Base-by-base conservation (phyloP, 225 moss, liverwort and hornwort species). In the Antitrichia curtipendula region DNA sequence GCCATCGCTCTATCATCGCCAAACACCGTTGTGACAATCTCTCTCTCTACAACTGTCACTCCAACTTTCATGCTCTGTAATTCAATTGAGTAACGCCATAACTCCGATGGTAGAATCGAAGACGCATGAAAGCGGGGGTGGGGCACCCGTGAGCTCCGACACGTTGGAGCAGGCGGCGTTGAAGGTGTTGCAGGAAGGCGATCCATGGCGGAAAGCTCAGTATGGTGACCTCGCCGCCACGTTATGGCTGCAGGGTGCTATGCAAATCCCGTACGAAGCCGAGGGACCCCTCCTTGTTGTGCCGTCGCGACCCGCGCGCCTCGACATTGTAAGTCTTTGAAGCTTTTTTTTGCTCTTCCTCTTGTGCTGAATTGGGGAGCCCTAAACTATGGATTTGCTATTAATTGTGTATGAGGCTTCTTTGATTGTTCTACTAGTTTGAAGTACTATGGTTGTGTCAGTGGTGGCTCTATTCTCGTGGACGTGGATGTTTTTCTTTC, bases 91-190 rank as follows among this genome's bases (percentile, higher is more conserved):
- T 45, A 43, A 29, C n/a, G 59, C 16, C 14, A 34, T 36, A 36
- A 34, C 64, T 16, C 5, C 54, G 53, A 91, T 89, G 91, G 89
- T 79, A 29, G 91, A 86, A 31, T 57, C 63, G 60, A 36, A 23
- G 86, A n/a, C n/a, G 70, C 68, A 38, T 13, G 38, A 13, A 23
- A 68, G 68, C 38, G 22, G 61, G 31, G 15, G 81, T 36, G 77
- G 59, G 21, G 80, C 82, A 22, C 94, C 94, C 20, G 68, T 52
- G 77, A 90, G 86, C 63, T 80, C 83, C 41, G 92, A 94, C 72
- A 94, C 94, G 27, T 80, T 94, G 83, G 94, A 92, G 85, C 84
- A 90, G 86, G 94, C 94, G 59, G 92, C 94, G 49, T 72, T 94
- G 87, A 94, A 91, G 87, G 94, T 94, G 85, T 78, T 94, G 75